Base-by-base conservation (phyloP, 2,329 filamentous ascomycete species). In the Ascochyta lentis region DNA sequence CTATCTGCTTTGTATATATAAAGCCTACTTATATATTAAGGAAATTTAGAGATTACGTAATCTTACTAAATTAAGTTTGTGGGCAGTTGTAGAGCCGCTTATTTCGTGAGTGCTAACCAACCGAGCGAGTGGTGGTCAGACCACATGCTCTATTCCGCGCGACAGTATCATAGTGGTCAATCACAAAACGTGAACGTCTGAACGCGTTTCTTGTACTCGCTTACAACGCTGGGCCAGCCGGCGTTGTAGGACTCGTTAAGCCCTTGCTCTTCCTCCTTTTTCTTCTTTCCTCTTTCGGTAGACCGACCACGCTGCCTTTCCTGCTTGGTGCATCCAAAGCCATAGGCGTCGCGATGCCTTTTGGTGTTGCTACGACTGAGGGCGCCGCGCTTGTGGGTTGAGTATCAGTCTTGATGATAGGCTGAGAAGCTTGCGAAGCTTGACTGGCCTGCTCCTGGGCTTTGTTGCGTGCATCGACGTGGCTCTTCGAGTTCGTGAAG, bases 401-500 rank as follows among this genome's bases (percentile, higher is more conserved):
- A 13, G 63, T 62, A 2, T 72, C 69, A 4, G 53, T 47, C 24
- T 65, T 68, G 23, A 52, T 39, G 0, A 38, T 26, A 12, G 60
- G 60, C n/a, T 64, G 67, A 15, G 51, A 49, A 22, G 60, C 42
- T 24, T 60, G 50, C 15, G 61, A 45, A 29, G 60, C 43, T 10
- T 64, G 61, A 46, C 58, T 55, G 9, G 62, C 57, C 58, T 61
- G 68, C 44, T 69, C 73, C 53, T 77, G 71, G 2, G 74, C 75
- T 39, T 70, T 72, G 44, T 75, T 72, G 34, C 72, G 58, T 39
- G 78, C 78, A 56, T 78, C 76, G 8, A 81, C 71, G 8, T 74
- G 75, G 31, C 75, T 71, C 24, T 71, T 73, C 1, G 80, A 79
- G 31, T 76, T 75, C 4, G 80, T 79, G 60, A 87, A 80, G 49